Base-by-base conservation (phyloP, 179 eudicot species). In the Monotropa hypopitys region DNA sequence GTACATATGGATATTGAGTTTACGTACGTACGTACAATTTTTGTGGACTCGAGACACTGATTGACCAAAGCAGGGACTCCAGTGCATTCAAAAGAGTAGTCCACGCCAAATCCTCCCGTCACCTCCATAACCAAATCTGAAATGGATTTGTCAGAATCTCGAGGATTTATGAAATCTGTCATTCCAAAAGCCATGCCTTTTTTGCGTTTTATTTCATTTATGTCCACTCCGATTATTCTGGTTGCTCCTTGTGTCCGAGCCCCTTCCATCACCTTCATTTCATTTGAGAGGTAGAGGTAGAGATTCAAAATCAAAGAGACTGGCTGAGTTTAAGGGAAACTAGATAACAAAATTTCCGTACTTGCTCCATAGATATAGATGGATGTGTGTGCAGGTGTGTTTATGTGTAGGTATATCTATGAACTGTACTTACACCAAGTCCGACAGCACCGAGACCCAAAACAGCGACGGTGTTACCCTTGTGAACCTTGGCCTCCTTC, bases 401-500 rank as follows among this genome's bases (percentile, higher is more conserved):
- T n/a, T n/a, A n/a, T n/a, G 40, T 38, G 16, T 20, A n/a, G 20
- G n/a, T 54, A n/a, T 54, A 4, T 2, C 3, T 59, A 26, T 26
- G 23, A 21, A 59, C 7, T 57, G 2, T 30, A 32, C 75, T 73
- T 78, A 91, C 96, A 76, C 90, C 97, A 6, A 91, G 89, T 75
- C 97, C 97, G 73, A 91, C 89, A 11, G 88, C 87, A 28, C 96
- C 97, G 56, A 91, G 94, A 63, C 97, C 97, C 21, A 90, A 84
- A 28, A 91, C 84, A 76, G 88, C 97, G 50, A 91, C 92, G 8
- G 91, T 84, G 21, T 89, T 83, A 62, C 92, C 94, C 77, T 82
- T 81, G 56, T 87, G 86, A 42, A 91, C 87, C 45, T 73, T 67
- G 16, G 87, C 89, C 79, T 85, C 87, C 75, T 81, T 91, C 93